These are phyloP conservation scores for Potentilla sterilis DNA, from an alignment of 306 rosid genomes.

Conservation along the genomic window DNA sequence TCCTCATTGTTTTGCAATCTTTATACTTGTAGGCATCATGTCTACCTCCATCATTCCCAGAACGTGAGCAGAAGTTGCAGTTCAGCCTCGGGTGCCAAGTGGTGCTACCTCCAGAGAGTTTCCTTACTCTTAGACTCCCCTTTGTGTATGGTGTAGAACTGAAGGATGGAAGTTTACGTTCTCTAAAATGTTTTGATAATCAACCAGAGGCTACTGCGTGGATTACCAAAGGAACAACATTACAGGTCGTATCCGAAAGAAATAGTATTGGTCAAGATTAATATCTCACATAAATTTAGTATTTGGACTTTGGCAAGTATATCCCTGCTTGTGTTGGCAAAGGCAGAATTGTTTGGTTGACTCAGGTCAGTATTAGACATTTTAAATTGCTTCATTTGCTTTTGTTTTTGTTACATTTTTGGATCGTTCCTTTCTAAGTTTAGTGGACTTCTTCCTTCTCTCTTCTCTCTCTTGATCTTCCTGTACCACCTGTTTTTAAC, in stretches of 20 bases:
- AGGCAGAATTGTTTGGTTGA: slow-evolving; percentile 21
- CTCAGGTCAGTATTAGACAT: slow-evolving; percentile 33
- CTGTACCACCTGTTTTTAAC: neutral
- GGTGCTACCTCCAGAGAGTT: slow-evolving; percentile 86
- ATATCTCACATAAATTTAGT: slow-evolving; percentile 35
- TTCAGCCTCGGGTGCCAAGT: slow-evolving; percentile 74
- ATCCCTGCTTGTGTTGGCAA: slow-evolving; percentile 16
- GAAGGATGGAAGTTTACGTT: slow-evolving; percentile 61
- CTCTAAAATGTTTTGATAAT: slow-evolving; percentile 68
- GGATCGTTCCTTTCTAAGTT: neutral
- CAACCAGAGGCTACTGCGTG: slow-evolving; percentile 90
- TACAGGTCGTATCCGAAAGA: slow-evolving; percentile 64
- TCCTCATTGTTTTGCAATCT: slow-evolving; percentile 2
- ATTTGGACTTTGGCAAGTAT: slow-evolving; percentile 19
- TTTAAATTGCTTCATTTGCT: neutral
- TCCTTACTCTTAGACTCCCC: slow-evolving; percentile 78
- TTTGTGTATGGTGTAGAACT: slow-evolving; percentile 78
- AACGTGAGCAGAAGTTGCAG: slow-evolving; percentile 66
- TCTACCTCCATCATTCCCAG: slow-evolving; percentile 59
- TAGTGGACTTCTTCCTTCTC: neutral
- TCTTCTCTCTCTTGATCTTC: neutral
- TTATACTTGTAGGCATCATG: slow-evolving; percentile 61
- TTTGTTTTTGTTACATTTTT: neutral
- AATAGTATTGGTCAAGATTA: slow-evolving; percentile 44
- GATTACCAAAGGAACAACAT: slow-evolving; percentile 73